Percentiles rank a stretch among this genome's conserved stretches.
Evolutionary conservation across 805 yeast genomes (phyloP).

Genomic region (Saccharomycopsis javanensis): DNA sequence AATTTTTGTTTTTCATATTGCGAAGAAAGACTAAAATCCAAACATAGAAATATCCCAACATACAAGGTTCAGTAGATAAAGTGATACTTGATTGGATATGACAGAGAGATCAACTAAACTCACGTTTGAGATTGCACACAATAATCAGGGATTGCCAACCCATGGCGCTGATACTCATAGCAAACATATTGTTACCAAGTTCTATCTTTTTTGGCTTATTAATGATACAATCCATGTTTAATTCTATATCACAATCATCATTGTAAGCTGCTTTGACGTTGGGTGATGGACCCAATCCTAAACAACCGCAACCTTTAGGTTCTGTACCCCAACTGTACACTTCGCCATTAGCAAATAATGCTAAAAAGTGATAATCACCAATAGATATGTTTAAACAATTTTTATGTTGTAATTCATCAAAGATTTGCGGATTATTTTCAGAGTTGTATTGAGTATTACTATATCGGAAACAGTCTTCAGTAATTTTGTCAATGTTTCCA

Average conservation of each 20-base stretch:
- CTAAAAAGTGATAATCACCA: constrained; percentile 67
- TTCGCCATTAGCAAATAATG: constrained; percentile 48
- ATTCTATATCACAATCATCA: constrained; percentile 22
- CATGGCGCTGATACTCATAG: constrained; percentile 57
- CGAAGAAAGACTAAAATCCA: too few species aligned
- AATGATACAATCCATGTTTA: constrained; percentile 24
- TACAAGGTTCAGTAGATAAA: neutral
- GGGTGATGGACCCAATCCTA: constrained; percentile 46
- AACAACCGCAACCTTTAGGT: constrained; percentile 50
- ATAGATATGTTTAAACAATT: constrained; percentile 47
- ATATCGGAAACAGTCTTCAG: constrained; percentile 28
- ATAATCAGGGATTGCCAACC: constrained; percentile 80
- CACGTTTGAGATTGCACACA: constrained; percentile 21
- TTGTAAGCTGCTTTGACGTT: constrained; percentile 20
- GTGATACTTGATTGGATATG: constrained; percentile 1
- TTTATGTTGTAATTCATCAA: constrained; percentile 36
- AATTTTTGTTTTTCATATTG: neutral
- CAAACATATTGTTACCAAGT: constrained; percentile 31
- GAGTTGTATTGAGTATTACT: neutral
- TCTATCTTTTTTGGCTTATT: constrained; percentile 35
- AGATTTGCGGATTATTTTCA: constrained; percentile 26
- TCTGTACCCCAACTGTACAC: constrained; percentile 63
- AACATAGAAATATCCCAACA: neutral
- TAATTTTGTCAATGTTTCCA: constrained; percentile 10
- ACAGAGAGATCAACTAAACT: neutral